These are phyloP conservation scores for Malassezia yamatoensis DNA, from an alignment of 1,284 basidiomycete genomes.

Conservation along the genomic window DNA sequence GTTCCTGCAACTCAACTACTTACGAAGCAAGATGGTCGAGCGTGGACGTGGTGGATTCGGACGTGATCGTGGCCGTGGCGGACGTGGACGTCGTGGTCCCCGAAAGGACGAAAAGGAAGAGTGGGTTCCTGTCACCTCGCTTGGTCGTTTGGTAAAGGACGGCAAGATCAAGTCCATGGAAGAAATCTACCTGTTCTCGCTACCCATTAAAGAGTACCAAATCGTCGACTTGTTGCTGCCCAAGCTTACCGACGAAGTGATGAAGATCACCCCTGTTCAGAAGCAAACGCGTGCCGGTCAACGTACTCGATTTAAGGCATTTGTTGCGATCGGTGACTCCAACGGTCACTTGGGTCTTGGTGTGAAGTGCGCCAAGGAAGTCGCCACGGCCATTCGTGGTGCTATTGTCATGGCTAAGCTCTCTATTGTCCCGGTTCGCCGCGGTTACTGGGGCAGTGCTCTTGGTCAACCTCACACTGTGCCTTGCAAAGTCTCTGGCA, in stretches of 20 bases:
- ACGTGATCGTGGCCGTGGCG: constrained; percentile 56
- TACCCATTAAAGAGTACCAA: constrained; percentile 57
- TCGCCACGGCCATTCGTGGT: constrained; percentile 96
- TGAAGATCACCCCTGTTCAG: constrained; percentile 99
- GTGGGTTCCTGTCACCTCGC: constrained; percentile 92
- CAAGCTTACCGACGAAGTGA: constrained; percentile 67
- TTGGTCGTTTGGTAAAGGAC: constrained; percentile 97
- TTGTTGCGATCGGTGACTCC: constrained; percentile 94
- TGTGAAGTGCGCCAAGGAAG: constrained; percentile 99
- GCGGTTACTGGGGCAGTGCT: constrained; percentile 88
- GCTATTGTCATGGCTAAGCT: constrained; percentile 96
- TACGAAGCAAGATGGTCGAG: constrained; percentile 44
- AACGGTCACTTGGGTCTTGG: constrained; percentile 96
- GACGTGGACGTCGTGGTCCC: constrained; percentile 84
- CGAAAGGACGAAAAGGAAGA: constrained; percentile 95
- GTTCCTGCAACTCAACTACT: constrained; percentile 3
- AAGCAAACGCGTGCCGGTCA: constrained; percentile 99
- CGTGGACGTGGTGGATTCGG: constrained; percentile 55
- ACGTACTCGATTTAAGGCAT: constrained; percentile 99
- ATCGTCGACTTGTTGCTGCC: constrained; percentile 47
- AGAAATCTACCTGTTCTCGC: constrained; percentile 99
- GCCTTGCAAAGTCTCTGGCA: constrained; percentile 94
- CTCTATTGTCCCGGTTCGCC: constrained; percentile 85
- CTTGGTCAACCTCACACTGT: constrained; percentile 94
- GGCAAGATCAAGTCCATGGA: constrained; percentile 99